Percentiles rank a stretch among this genome's conserved stretches.
These are phyloP conservation scores for Trypanosoma lewisi DNA, from an alignment of 208 protist species.

Conservation along the genomic window DNA sequence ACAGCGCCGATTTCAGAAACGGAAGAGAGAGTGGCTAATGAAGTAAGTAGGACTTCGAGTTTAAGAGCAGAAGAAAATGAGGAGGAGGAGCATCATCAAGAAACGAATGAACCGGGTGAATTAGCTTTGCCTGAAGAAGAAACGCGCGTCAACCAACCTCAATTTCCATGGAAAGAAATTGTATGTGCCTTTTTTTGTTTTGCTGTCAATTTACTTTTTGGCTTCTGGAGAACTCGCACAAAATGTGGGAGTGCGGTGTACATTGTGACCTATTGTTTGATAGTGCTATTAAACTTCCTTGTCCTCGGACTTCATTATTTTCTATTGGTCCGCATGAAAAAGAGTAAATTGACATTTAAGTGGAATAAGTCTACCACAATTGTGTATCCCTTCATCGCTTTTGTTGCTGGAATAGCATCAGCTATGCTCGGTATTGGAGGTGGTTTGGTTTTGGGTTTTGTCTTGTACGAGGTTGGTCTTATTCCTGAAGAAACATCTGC, in stretches of 20 bases:
- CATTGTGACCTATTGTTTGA: conserved; percentile 43
- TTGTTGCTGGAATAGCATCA: conserved; percentile 70
- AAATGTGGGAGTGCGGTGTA: conserved; percentile 52
- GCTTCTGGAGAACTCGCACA: conserved; percentile 41
- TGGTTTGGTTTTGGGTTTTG: conserved; percentile 78
- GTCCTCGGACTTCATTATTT: conserved; percentile 43
- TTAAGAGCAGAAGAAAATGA: no score
- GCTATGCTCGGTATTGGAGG: conserved; percentile 85
- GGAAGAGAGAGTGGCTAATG: no score
- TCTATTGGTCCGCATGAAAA: conserved; percentile 32
- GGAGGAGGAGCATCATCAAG: no score
- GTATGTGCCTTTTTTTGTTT: conserved; percentile 50
- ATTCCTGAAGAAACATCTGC: conserved; percentile 73
- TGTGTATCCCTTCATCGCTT: conserved; percentile 58
- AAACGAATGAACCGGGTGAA: conserved; percentile 8
- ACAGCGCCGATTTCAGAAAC: no score
- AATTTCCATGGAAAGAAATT: conserved; percentile 63
- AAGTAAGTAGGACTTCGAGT: no score
- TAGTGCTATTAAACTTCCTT: conserved; percentile 29
- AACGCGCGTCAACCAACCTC: conserved; percentile 12
- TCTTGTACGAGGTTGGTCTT: conserved; percentile 76
- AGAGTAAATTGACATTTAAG: conserved; percentile 40
- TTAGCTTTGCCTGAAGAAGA: background rate
- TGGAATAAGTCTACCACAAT: conserved; percentile 61
- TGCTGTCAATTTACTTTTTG: conserved; percentile 62